phyloP scores from a whole-genome alignment of 768 basidiomycete genomes.

The Leucocoprinus leucothites region DNA sequence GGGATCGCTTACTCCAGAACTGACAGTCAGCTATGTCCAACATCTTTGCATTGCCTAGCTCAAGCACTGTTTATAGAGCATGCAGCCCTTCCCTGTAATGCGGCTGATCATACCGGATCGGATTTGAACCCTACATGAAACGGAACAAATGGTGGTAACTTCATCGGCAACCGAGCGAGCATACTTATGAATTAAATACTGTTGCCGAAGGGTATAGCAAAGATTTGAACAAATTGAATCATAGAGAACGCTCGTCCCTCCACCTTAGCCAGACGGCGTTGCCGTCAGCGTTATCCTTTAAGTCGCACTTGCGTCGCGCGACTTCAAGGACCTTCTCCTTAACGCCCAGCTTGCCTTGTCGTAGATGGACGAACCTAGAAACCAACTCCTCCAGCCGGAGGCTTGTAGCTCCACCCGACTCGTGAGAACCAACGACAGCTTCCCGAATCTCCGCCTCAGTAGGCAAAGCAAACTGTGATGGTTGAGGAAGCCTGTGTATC shows the following conservation, averaged over 20 bases:
- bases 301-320: conserved; percentile 60
- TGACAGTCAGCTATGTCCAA: background rate
- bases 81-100: background rate
- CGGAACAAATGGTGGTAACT: background rate
- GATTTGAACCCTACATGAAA: background rate
- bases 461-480: conserved; percentile 61
- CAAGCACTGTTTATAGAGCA: background rate
- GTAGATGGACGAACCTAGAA: conserved; percentile 45
- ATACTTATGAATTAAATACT: background rate
- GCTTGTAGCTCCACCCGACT: conserved; percentile 58
- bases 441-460: conserved; percentile 70
- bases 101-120: background rate
- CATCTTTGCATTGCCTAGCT: background rate
- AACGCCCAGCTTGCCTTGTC: conserved; percentile 57
- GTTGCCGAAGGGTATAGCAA: background rate
- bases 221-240: background rate
- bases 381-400: conserved; percentile 64
- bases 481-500: conserved; percentile 22
- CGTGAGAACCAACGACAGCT: conserved; percentile 62
- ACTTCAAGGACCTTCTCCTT: conserved; percentile 78
- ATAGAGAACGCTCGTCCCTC: conserved; percentile 31
- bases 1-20: background rate
- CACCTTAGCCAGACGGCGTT: conserved; percentile 61
- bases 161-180: too few species aligned
- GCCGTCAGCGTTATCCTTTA: conserved; percentile 57